Evolutionary conservation across 768 basidiomycete genomes (phyloP).

Genomic region (Naganishia onofrii): DNA sequence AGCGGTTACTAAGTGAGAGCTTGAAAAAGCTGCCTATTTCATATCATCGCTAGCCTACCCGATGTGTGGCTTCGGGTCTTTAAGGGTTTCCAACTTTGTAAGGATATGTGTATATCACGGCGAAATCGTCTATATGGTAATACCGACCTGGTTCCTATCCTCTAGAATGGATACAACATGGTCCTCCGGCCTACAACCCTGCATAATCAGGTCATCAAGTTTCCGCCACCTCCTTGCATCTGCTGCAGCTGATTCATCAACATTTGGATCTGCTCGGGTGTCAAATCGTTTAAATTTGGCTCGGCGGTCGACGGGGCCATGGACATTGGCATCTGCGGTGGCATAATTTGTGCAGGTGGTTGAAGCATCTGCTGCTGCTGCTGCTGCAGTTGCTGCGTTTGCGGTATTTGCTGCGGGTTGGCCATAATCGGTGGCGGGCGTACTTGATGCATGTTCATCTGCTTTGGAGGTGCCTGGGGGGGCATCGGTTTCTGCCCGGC

Average conservation of each 20-base stretch:
- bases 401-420: not conserved
- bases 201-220: slow-evolving; percentile 15
- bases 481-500: not conserved
- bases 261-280: slow-evolving; percentile 21
- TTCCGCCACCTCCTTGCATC: slow-evolving; percentile 18
- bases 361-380: not conserved
- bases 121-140: not conserved
- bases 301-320: not conserved
- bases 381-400: no score
- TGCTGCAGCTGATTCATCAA: slow-evolving; percentile 22
- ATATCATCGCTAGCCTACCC: not conserved
- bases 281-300: slow-evolving; percentile 14
- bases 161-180: not conserved
- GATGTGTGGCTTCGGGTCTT: no score
- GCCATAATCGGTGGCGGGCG: not conserved
- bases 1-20: slow-evolving; percentile 33
- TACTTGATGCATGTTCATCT: not conserved
- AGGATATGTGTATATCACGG: not conserved
- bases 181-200: not conserved
- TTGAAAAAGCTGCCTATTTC: slow-evolving; percentile 30
- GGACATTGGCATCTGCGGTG: slow-evolving; percentile 2
- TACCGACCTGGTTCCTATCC: not conserved
- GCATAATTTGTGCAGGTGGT: slow-evolving; percentile 11
- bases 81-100: no score
- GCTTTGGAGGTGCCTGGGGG: not conserved